Conservation (phyloP, 2,329 filamentous ascomycete species). For the Daldinia sp. region DNA sequence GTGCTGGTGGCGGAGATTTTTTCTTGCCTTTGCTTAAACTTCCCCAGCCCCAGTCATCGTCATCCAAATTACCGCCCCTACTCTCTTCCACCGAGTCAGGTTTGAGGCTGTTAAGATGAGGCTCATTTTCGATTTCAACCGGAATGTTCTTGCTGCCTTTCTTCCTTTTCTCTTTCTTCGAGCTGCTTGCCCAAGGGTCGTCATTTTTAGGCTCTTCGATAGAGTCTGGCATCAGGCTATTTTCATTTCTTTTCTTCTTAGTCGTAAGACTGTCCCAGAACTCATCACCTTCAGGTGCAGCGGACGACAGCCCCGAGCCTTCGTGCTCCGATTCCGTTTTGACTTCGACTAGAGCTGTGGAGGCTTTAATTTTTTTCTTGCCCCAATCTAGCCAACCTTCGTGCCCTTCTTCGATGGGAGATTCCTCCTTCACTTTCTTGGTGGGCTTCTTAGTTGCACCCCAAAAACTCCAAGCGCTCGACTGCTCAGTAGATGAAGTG, state of each 20-base stretch:
- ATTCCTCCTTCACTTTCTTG: slow-evolving; percentile 48
- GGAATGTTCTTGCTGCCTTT: slow-evolving; percentile 65
- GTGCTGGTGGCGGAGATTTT: slow-evolving; percentile 62
- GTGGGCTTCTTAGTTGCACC: slow-evolving; percentile 64
- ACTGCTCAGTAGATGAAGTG: slow-evolving; percentile 54
- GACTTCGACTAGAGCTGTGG: slow-evolving; percentile 42
- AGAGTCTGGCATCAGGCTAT: slow-evolving; percentile 56
- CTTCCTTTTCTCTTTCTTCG: slow-evolving; percentile 65
- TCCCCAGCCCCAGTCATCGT: slow-evolving; percentile 60
- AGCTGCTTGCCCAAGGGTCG: slow-evolving; percentile 53
- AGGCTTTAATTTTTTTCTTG: slow-evolving; percentile 52
- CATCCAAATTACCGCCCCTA: slow-evolving; percentile 59
- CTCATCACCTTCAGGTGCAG: slow-evolving; percentile 43
- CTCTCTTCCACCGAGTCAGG: slow-evolving; percentile 60
- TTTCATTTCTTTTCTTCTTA: slow-evolving; percentile 48
- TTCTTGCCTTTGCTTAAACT: slow-evolving; percentile 56
- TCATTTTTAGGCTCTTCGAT: slow-evolving; percentile 59
- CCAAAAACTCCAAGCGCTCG: slow-evolving; percentile 68
- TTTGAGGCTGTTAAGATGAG: slow-evolving; percentile 61
- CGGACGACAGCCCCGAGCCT: slow-evolving; percentile 19
- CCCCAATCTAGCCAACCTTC: slow-evolving; percentile 44
- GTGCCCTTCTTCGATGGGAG: slow-evolving; percentile 25
- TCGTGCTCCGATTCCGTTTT: slow-evolving; percentile 41
- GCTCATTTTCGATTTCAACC: slow-evolving; percentile 61
- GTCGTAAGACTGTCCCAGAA: slow-evolving; percentile 42